Evolutionary conservation across 139 green algal species (phyloP), one percentile per base, ranked within the genome.

Genomic region (Zygnema cylindricum): DNA sequence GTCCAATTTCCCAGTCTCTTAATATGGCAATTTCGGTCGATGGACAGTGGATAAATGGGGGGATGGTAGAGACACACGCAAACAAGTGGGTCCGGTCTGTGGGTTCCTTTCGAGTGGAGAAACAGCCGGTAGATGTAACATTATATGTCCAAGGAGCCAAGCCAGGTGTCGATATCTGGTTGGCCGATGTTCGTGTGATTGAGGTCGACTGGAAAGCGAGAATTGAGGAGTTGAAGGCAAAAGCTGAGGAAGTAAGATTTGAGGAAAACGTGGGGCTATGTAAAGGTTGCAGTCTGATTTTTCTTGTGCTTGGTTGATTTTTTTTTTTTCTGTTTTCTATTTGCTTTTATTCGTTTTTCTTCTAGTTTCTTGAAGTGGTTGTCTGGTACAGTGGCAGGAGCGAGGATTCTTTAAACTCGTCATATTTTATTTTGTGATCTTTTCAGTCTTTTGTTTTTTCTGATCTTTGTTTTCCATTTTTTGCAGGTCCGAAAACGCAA

Each of bases 91-190:
- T 63, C 43, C 83, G 39, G n/a, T 88, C 63, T 69, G 73, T 73
- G 35, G 83, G 83, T 38, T 88, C 83, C 11, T 88, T 88, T 57
- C 69, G 83, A n/a, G 43, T 88, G 7, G 83, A 82, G 69, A 36
- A 38, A 16, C n/a, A 55, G 36, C 25, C 63, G 43, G 3, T n/a
- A 33, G 30, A 40, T 3, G 83, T 76, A 3, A 84, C 57, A 76
- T n/a, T 89, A 11, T 89, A 89, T 41, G 40, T 85, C 30, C 73
- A 89, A 55, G 73, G 85, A 54, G 54, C 85, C 23, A 35, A 30
- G 73, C 73, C 85, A 49, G 85, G 85, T 55, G 85, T 89, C 30
- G 77, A 85, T 57, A 39, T 89, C 25, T 85, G 30, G 41, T 55
- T 89, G 41, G 85, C 85, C 75, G 73, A 85, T 41, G 33, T 88